These are phyloP conservation scores for Phytophthora macrochlamydospora DNA, from an alignment of 352 stramenopile species.

Conservation along the genomic window DNA sequence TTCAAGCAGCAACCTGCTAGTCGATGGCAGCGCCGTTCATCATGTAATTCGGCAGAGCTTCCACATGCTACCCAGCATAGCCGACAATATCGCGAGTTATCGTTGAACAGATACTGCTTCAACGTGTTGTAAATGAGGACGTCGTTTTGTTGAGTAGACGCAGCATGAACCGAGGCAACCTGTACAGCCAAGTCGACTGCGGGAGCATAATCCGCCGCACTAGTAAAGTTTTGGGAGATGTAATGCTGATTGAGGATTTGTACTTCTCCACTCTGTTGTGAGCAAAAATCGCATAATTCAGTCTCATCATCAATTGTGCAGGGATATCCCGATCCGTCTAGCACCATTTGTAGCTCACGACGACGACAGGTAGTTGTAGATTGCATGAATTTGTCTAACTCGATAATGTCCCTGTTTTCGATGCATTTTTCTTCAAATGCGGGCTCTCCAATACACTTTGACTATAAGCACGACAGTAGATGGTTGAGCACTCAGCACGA, in stretches of 20 bases:
- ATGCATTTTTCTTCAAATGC: not conserved
- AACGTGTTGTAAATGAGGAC: not conserved
- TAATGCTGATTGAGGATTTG: not conserved
- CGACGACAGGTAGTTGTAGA: not conserved
- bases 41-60: not conserved
- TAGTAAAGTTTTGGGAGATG: no score
- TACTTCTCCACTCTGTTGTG: not conserved
- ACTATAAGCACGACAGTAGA: not conserved
- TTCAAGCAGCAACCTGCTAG: not conserved
- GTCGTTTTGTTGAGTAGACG: not conserved
- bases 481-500: not conserved
- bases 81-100: not conserved
- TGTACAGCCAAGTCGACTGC: not conserved
- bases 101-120: not conserved
- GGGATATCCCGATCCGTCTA: not conserved
- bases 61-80: not conserved
- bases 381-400: not conserved
- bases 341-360: not conserved
- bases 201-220: not conserved
- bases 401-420: not conserved
- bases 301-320: not conserved
- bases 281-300: not conserved
- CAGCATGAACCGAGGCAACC: not conserved
- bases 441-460: no score
- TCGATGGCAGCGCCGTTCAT: not conserved